Evolutionary conservation across 2,329 filamentous ascomycete species (phyloP), one percentile per base, ranked within the genome.

Genomic region (Alternaria ventricosa): DNA sequence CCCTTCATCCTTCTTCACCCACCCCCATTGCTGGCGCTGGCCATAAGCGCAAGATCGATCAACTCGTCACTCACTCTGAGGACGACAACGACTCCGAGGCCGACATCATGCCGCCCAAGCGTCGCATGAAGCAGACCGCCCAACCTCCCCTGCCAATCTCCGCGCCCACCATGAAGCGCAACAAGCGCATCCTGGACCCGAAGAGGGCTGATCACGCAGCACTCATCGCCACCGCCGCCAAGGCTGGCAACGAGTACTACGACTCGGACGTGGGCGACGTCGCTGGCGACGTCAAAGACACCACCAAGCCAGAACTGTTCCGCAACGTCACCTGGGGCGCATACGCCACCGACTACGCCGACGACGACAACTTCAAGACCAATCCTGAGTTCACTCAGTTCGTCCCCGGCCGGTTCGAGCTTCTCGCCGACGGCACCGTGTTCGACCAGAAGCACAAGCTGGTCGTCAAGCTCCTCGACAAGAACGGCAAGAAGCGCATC

Each of bases 371-470:
- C 5, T 74, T 75, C 56, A 61, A 66, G 11, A 61, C 64, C 0
- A 53, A 64, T 1, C 69, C 71, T 5, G 57, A 66, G 7, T 75
- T 75, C 63, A 66, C 59, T 9, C 70, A 75, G 36, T 74, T 77
- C 36, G 70, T 77, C 11, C 71, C 71, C 1, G 72, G 73, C 30
- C 75, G 73, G 33, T 77, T 70, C 61, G 72, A 76, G 60, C 70
- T 64, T 5, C 63, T 70, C 13, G 63, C 70, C 1, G 65, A 73
- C 46, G 70, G 71, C 53, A 70, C 63, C 4, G 55, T 69, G 4
- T 36, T 51, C 6, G 75, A 77, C 43, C 75, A 77, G 50, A 76
- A 77, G 60, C 20, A 43, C 43, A 77, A 77, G 63, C 71, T 75
- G 8, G 51, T 75, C 28, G 45, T 76, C 57, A 72, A 72, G 50